Conservation (phyloP, 306 rosid species). For the Benincasa hispida region DNA sequence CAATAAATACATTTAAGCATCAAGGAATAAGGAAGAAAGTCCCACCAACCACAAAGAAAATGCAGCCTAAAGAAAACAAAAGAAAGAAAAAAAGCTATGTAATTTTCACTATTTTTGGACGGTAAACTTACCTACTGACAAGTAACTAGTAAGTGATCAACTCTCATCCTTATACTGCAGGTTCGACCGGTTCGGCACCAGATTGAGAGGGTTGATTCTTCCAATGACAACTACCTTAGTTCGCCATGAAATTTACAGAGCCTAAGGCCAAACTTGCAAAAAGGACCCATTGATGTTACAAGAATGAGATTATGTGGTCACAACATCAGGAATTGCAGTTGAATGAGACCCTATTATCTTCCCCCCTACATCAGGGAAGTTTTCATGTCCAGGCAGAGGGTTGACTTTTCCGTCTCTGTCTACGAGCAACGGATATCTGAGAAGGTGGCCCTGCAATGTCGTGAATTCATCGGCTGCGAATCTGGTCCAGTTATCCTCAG, state of each 20-base stretch:
- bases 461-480: conserved; percentile 29
- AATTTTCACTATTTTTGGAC: neutral
- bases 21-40: neutral
- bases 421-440: conserved; percentile 62
- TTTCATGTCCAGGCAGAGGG: conserved; percentile 39
- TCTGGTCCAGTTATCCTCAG: conserved; percentile 48
- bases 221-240: neutral
- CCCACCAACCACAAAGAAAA: neutral
- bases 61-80: neutral
- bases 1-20: neutral
- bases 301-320: conserved; percentile 41
- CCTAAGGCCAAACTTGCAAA: neutral
- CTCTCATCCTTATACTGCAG: neutral
- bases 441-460: conserved; percentile 60
- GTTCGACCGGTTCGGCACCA: neutral
- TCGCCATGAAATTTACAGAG: neutral
- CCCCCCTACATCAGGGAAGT: conserved; percentile 82
- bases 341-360: conserved; percentile 50
- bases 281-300: neutral
- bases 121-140: neutral
- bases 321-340: conserved; percentile 43
- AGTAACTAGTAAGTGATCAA: neutral
- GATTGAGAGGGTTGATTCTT: neutral
- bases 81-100: neutral
- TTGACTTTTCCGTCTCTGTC: conserved; percentile 40